A percentile compares a stretch with the other conserved stretches of the same genome.
phyloP scores from a whole-genome alignment of 1,139 yeast genomes.

The Oligophagozyma castellii region DNA sequence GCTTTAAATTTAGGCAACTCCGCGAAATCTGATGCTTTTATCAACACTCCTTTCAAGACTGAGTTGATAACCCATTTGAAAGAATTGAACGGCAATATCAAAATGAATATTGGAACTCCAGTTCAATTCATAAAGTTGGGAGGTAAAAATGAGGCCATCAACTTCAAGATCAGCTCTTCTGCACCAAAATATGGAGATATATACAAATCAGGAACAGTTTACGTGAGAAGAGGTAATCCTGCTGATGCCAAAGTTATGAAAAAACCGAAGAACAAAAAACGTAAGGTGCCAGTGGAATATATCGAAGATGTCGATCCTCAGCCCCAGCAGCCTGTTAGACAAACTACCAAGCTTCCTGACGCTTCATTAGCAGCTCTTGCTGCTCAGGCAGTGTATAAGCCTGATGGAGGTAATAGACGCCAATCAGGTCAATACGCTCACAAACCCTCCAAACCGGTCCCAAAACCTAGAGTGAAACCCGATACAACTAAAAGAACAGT shows the following conservation, averaged over 20 bases:
- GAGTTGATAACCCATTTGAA: constrained; percentile 73
- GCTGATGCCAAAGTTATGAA: constrained; percentile 55
- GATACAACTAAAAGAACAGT: neutral
- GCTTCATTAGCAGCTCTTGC: constrained; percentile 23
- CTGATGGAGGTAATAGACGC: constrained; percentile 6
- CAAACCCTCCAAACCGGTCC: constrained; percentile 5
- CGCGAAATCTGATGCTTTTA: constrained; percentile 60
- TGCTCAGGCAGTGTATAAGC: constrained; percentile 27
- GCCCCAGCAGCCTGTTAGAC: too few relatives aligned
- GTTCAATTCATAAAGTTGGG: constrained; percentile 84
- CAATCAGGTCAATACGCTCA: constrained; percentile 2
- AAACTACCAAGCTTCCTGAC: neutral
- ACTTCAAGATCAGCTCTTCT: constrained; percentile 44
- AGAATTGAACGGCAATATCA: constrained; percentile 42
- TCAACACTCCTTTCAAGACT: constrained; percentile 77
- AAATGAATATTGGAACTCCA: constrained; percentile 56
- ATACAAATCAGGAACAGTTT: constrained; percentile 82
- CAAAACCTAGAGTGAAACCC: neutral
- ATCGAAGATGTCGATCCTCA: constrained; percentile 1
- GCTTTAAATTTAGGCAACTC: constrained; percentile 52
- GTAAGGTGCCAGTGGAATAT: constrained; percentile 8
- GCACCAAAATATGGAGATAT: constrained; percentile 55
- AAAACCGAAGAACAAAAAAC: constrained; percentile 40
- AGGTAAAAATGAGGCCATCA: constrained; percentile 65
- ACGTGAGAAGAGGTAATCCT: constrained; percentile 70